Evolutionary conservation across 257 asterid species (phyloP).

Genomic region (Fraxinus pennsylvanica): DNA sequence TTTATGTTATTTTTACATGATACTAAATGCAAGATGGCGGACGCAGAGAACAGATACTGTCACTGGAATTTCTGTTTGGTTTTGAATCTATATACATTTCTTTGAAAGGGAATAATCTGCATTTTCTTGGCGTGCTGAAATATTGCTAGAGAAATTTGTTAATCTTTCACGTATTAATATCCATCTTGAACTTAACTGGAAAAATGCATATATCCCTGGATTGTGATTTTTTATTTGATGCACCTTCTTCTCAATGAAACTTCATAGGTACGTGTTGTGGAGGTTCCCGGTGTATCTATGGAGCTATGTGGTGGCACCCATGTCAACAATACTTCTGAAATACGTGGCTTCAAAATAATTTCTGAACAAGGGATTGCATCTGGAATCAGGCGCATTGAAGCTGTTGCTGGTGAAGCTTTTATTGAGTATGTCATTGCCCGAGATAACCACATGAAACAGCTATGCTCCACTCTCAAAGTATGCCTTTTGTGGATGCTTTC

Average conservation of each 20-base stretch:
- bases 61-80: not conserved
- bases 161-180: conserved; percentile 4
- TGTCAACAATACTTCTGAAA: conserved; percentile 69
- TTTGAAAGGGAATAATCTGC: not conserved
- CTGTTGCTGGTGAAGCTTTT: conserved; percentile 94
- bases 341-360: conserved; percentile 84
- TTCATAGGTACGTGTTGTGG: conserved; percentile 87
- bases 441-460: conserved; percentile 89
- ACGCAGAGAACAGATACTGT: not conserved
- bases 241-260: conserved; percentile 3
- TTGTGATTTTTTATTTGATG: conserved; percentile 9
- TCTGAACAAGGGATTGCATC: conserved; percentile 90
- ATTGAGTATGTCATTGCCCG: conserved; percentile 77
- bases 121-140: not conserved
- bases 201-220: not conserved
- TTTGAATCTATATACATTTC: not conserved
- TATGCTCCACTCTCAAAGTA: conserved; percentile 93
- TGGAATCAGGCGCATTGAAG: conserved; percentile 90
- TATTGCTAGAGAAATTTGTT: not conserved
- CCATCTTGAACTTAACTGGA: not conserved
- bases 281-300: conserved; percentile 94
- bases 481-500: conserved; percentile 12
- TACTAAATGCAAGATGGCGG: not conserved
- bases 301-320: conserved; percentile 98
- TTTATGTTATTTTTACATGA: conserved; percentile 1